These are phyloP conservation scores for Alloteropsis angusta DNA, from an alignment of 202 grass and related monocot species.

Conservation along the genomic window DNA sequence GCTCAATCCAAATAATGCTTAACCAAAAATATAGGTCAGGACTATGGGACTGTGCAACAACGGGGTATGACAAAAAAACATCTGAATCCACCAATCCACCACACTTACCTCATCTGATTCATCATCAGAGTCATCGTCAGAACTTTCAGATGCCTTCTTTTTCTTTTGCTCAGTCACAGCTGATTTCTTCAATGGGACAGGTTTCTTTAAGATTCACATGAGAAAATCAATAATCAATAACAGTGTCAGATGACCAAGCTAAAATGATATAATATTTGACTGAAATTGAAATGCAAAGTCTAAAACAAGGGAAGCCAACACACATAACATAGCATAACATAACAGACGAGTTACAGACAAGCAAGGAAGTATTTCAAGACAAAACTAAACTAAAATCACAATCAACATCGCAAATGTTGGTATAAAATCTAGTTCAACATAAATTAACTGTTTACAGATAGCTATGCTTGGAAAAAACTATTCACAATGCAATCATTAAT, in stretches of 20 bases:
- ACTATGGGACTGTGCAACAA: background rate
- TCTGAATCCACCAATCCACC: background rate
- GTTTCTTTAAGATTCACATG: conserved; percentile 26
- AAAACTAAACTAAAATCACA: background rate
- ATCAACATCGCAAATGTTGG: background rate
- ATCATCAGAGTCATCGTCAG: conserved; percentile 43
- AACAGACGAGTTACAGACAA: background rate
- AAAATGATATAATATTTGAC: background rate
- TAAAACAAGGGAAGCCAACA: background rate
- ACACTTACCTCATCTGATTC: conserved; percentile 37
- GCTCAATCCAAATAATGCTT: background rate
- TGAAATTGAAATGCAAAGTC: background rate
- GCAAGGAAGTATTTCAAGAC: background rate
- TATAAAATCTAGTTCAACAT: background rate
- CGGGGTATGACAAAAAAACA: too few relatives aligned
- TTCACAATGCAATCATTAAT: background rate
- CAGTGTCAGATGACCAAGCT: background rate
- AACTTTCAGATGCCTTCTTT: conserved; percentile 19
- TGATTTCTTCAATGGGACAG: conserved; percentile 28
- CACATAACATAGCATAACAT: background rate
- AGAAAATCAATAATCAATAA: background rate
- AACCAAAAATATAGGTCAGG: background rate
- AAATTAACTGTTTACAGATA: background rate
- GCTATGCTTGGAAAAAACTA: background rate
- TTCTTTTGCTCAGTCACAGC: conserved; percentile 8